Conservation (phyloP, 192 early-diverging fungal genomes). For the Gigaspora rosea region DNA sequence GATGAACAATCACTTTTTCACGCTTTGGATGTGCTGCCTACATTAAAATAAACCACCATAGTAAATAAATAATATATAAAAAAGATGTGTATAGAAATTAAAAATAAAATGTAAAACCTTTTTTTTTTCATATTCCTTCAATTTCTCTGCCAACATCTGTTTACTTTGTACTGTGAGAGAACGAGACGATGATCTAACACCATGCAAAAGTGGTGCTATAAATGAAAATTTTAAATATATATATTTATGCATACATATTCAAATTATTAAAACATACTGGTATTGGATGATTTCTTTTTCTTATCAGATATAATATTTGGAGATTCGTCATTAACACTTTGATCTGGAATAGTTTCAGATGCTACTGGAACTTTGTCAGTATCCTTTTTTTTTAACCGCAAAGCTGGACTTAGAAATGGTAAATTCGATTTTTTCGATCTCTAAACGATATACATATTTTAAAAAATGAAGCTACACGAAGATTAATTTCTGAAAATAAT, state of each 20-base stretch:
- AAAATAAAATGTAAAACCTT: conserved; percentile 15
- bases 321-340: neutral
- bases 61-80: neutral
- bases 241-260: conserved; percentile 15
- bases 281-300: neutral
- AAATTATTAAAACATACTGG: conserved; percentile 12
- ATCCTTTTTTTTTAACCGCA: neutral
- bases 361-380: neutral
- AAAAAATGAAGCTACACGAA: conserved; percentile 34
- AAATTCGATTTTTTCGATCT: neutral
- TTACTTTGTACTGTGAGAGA: conserved; percentile 53
- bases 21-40: conserved; percentile 49
- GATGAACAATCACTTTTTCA: conserved; percentile 39
- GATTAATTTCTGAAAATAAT: too few relatives aligned
- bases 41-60: neutral
- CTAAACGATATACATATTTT: neutral
- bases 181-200: conserved; percentile 51
- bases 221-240: neutral
- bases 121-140: conserved; percentile 48
- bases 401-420: neutral
- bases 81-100: too few relatives aligned
- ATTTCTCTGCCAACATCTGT: conserved; percentile 48
- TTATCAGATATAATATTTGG: neutral
- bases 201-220: conserved; percentile 36
- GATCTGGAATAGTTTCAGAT: neutral